Evolutionary conservation across 225 moss, liverwort and hornwort species (phyloP), one percentile per base, ranked within the genome.

Genomic region (Neckera pumila): DNA sequence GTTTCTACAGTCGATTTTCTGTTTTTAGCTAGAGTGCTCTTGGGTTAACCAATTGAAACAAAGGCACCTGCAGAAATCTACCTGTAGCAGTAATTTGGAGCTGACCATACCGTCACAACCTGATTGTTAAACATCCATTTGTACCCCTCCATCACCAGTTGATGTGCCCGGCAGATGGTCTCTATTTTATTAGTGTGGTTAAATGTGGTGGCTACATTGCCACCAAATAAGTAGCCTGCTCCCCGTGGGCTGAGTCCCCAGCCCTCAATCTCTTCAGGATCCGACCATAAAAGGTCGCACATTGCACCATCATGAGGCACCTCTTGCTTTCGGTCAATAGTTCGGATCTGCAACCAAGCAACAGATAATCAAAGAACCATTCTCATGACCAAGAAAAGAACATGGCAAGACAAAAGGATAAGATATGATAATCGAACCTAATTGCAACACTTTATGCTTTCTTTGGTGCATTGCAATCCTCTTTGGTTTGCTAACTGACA

Each of bases 81-180:
- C 99, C 99, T 97, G 96, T 99, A 99, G 92, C 99, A 99, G 89
- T 99, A 99, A 89, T 99, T 99, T 89, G 99, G 99, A 66, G 99
- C 99, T 57, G 99, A 99, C 99, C 99, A 99, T 79, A 99, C 99
- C 75, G 99, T 99, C 81, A 99, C 97, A 86, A 99, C 96, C 93
- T 99, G 99, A 71, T 95, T 92, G 87, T 96, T 97, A 76, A 99
- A 99, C 99, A 99, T 99, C 99, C 97, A 97, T 88, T 97, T 99
- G 91, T 96, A 99, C 62, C 99, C 99, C 90, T 99, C 99, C 99
- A 99, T 99, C 53, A 99, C 99, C 90, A 99, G 91, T 85, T 99
- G 99, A 94, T 99, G 99, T 33, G 99, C 99, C 76, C 99, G 95
- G 83, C 99, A 99, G 47, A 99, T 99, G 74, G 95, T 92, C 59